Percentiles rank a stretch among this genome's conserved stretches.
These are phyloP conservation scores for Erysimum cheiranthoides DNA, from an alignment of 345 rosid species.

Conservation along the genomic window DNA sequence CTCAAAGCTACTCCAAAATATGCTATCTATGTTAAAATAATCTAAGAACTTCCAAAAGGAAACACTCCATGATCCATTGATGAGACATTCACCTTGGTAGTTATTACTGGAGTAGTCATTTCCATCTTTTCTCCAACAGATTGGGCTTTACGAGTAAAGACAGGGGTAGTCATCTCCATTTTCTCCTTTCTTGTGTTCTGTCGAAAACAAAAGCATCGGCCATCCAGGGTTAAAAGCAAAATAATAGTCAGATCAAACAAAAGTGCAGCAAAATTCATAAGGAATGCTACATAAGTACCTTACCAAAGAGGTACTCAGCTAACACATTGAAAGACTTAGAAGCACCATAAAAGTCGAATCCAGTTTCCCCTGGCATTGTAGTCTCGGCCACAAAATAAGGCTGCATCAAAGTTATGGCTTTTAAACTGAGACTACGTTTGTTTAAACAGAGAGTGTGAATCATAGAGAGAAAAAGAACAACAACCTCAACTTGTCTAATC, in stretches of 20 bases:
- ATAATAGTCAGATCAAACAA: constrained; percentile 22
- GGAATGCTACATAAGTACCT: constrained; percentile 57
- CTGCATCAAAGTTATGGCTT: constrained; percentile 46
- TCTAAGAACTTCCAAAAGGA: neutral
- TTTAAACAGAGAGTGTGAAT: neutral
- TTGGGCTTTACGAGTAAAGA: constrained; percentile 62
- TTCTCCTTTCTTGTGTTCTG: constrained; percentile 68
- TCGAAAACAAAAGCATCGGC: constrained; percentile 24
- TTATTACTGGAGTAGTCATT: constrained; percentile 91
- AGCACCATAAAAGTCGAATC: constrained; percentile 77
- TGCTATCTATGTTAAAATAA: neutral
- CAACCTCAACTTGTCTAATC: constrained; percentile 89
- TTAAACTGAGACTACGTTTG: constrained; percentile 10
- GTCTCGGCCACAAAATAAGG: constrained; percentile 86
- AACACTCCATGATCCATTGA: constrained; percentile 3
- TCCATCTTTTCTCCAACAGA: constrained; percentile 84
- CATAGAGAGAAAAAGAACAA: constrained; percentile 5
- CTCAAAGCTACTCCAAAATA: neutral
- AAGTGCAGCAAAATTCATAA: neutral
- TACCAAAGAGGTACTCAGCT: constrained; percentile 95
- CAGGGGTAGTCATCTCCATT: constrained; percentile 98
- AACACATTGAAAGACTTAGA: constrained; percentile 81
- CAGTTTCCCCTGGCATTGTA: constrained; percentile 76
- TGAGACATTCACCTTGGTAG: constrained; percentile 62
- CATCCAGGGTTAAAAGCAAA: constrained; percentile 18